Evolutionary conservation across 495 filamentous ascomycete species (phyloP).

Genomic region (Amphirosellinia nigrospora): DNA sequence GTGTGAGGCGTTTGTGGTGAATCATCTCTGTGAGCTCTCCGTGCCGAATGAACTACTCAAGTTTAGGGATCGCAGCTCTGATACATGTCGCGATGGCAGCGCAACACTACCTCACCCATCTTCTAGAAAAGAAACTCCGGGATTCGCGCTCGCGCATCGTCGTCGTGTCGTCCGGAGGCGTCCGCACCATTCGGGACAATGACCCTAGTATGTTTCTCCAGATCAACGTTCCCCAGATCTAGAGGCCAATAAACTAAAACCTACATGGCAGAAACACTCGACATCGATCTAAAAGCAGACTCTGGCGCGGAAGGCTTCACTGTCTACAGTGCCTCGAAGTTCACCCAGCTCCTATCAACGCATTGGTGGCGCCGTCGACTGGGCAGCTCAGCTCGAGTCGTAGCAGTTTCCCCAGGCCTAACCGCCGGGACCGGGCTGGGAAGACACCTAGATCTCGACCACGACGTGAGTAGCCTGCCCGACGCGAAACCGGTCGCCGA

Average conservation of each 20-base stretch:
- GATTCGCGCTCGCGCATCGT: background rate
- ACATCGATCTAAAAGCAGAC: background rate
- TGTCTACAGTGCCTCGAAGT: background rate
- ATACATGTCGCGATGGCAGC: background rate
- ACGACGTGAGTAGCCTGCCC: background rate
- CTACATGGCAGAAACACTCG: background rate
- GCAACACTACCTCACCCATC: background rate
- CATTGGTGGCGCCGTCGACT: slow-evolving; percentile 2
- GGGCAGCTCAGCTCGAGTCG: background rate
- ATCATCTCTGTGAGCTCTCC: background rate
- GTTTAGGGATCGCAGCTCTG: background rate
- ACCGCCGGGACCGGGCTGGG: background rate
- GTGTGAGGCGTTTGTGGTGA: background rate
- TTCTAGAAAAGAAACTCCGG: background rate
- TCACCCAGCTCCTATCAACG: background rate
- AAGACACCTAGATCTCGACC: background rate
- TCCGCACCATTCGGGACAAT: background rate
- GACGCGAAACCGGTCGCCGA: background rate
- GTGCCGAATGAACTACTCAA: background rate
- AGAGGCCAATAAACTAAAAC: background rate
- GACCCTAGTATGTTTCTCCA: background rate
- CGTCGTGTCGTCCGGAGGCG: slow-evolving; percentile 2
- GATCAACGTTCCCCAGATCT: background rate
- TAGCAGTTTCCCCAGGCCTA: background rate
- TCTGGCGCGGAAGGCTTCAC: background rate